Base-by-base conservation (phyloP, 495 filamentous ascomycete species). In the Xanthoparmelia taractica region DNA sequence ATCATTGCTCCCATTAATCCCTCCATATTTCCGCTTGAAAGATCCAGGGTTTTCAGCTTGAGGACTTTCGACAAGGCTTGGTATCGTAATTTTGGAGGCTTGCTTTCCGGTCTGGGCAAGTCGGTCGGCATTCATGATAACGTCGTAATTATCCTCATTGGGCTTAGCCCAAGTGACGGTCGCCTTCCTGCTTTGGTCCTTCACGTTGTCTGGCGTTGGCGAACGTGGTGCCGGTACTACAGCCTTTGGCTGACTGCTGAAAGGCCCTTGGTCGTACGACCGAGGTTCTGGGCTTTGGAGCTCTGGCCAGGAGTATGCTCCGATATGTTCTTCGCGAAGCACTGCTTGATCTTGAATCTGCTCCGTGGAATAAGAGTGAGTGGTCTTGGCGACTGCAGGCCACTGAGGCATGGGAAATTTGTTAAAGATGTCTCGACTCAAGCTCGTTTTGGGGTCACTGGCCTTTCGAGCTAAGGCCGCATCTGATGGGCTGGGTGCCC, bases 401-500 rank as follows among this genome's bases (percentile, higher is more conserved):
- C 17, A 57, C 29, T 54, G 34, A 15, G 50, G 31, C n/a, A n/a
- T 18, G 20, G 33, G 27, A 43, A 41, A 27, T 25, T 50, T 27
- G 37, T 58, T 20, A 31, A 25, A 36, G 34, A 13, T 43, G 33
- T 58, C 34, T 12, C 37, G 38, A 33, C 50, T 7, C 15, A 54
- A n/a, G n/a, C 8, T 31, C 37, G 34, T 36, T n/a, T 50, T 50
- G 25, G 34, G 43, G 37, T 61, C 60, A 29, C 27, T 38, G 56
- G 57, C 57, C 15, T 71, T 64, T 48, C 66, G 68, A 27, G 71
- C 71, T 57, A 73, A 61, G 18, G 72, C 72, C 25, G 72, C 69
- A 66, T 73, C 72, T 47, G 72, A 73, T 59, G 72, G 72, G 48
- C 72, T 73, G 29, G 72, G 71, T 52, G 66, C 65, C 38, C 70